Evolutionary conservation across 2,329 filamentous ascomycete species (phyloP), one percentile per base, ranked within the genome.

Genomic region (Aspergillus sp.): DNA sequence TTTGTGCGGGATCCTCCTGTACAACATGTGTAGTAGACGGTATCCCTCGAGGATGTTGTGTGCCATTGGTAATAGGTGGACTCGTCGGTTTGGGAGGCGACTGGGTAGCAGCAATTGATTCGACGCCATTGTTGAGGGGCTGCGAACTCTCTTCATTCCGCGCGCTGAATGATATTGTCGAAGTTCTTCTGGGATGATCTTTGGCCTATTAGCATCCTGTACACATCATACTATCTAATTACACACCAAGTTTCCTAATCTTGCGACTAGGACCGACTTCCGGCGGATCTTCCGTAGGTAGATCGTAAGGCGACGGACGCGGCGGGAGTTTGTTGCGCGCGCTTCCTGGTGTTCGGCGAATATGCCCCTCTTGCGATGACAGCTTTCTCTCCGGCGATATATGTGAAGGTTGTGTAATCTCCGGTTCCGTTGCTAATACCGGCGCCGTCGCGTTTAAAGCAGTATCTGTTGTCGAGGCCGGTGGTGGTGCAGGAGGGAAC

Each of bases 231-330:
- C 21, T 21, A 17, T 13, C 11, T 8, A 1, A 8, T 19, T n/a
- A 70, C 74, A 11, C 57, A 76, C 74, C 68, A 39, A 74, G 66
- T 60, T 66, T 74, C 64, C 73, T 70, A 54, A 73, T 64, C 62
- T 76, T 76, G 27, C 62, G 70, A 58, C 69, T 73, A 42, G 68
- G 70, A 10, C 59, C 64, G 38, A 67, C 64, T 25, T 71, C 67
- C 13, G 65, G 56, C 21, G 64, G 62, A 30, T 73, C 71, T 21
- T 78, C 73, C 3, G 65, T 64, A 1, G 73, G 73, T 57, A 76
- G 70, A 53, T 78, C 75, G 55, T 75, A 77, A 36, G 72, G 67
- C 15, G 75, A 76, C 15, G 70, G 71, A 38, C 73, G 69, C 23
- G 64, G 64, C 15, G 73, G 69, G 8, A 68, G 64, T n/a, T 59